Evolutionary conservation across 225 moss, liverwort and hornwort genomes (phyloP).

Genomic region (Polytrichum commune): DNA sequence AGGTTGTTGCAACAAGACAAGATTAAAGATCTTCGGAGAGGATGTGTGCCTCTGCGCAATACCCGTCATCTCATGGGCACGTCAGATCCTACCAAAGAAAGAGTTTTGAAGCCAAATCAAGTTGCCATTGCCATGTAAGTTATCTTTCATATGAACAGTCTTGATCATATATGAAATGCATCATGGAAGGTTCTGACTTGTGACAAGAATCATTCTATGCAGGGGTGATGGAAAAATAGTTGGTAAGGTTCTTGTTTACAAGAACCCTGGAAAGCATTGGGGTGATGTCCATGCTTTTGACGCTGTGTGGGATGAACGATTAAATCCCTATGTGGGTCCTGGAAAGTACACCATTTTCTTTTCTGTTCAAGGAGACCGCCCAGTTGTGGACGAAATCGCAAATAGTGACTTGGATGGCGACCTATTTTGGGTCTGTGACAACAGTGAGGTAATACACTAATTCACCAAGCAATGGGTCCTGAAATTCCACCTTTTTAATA

Average conservation of each 20-base stretch:
- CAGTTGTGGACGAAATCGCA: slow-evolving; percentile 57
- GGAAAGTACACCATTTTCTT: slow-evolving; percentile 54
- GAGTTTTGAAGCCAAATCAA: slow-evolving; percentile 58
- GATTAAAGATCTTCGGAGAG: slow-evolving; percentile 41
- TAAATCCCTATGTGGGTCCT: slow-evolving; percentile 49
- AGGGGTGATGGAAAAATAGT: slow-evolving; percentile 44
- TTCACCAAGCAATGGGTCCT: too few relatives aligned
- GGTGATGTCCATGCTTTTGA: slow-evolving; percentile 67
- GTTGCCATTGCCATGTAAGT: slow-evolving; percentile 72
- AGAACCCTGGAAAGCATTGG: slow-evolving; percentile 73
- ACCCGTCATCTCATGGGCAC: slow-evolving; percentile 77
- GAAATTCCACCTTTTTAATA: too few relatives aligned
- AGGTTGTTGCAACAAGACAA: slow-evolving; percentile 36
- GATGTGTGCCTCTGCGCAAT: slow-evolving; percentile 54
- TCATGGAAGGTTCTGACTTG: neutral
- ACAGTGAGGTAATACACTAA: slow-evolving; percentile 32
- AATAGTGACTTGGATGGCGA: slow-evolving; percentile 55
- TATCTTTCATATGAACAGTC: neutral
- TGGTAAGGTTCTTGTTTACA: slow-evolving; percentile 69
- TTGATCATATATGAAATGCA: neutral
- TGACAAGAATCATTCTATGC: slow-evolving; percentile 27
- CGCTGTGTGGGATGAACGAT: slow-evolving; percentile 56
- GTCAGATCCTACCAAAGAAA: slow-evolving; percentile 69
- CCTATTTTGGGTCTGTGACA: slow-evolving; percentile 53
- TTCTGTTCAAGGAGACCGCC: slow-evolving; percentile 57